Evolutionary conservation across 2,329 filamentous ascomycete species (phyloP).

Genomic region (Hymenoscyphus repandus): DNA sequence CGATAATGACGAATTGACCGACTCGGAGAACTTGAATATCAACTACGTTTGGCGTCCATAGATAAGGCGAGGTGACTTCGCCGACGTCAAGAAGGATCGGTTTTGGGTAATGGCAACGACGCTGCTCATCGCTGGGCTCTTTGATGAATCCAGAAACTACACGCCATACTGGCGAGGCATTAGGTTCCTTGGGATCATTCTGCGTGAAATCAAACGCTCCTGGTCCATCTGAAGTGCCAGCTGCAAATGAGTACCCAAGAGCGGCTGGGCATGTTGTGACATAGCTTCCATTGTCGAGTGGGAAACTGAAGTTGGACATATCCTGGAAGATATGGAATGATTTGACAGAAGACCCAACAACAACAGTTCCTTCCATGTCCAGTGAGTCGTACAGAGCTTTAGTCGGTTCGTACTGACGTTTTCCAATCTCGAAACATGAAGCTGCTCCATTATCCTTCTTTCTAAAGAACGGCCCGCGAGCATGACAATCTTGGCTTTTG

Average conservation of each 20-base stretch:
- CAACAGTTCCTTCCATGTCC: slow-evolving; percentile 35
- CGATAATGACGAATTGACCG: slow-evolving; percentile 77
- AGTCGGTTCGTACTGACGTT: slow-evolving; percentile 63
- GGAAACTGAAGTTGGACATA: slow-evolving; percentile 70
- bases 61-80: slow-evolving; percentile 70
- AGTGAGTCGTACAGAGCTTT: slow-evolving; percentile 54
- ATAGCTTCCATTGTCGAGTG: slow-evolving; percentile 63
- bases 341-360: slow-evolving; percentile 63
- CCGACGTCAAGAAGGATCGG: slow-evolving; percentile 86
- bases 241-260: slow-evolving; percentile 87
- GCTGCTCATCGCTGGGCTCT: slow-evolving; percentile 63
- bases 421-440: slow-evolving; percentile 72
- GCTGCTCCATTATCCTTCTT: slow-evolving; percentile 65
- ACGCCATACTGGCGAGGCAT: slow-evolving; percentile 64
- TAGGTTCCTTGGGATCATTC: slow-evolving; percentile 68
- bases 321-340: slow-evolving; percentile 83
- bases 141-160: slow-evolving; percentile 70
- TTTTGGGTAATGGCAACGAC: slow-evolving; percentile 73
- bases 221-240: slow-evolving; percentile 86
- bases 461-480: slow-evolving; percentile 64
- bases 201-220: slow-evolving; percentile 93
- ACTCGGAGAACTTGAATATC: slow-evolving; percentile 82
- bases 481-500: slow-evolving; percentile 66
- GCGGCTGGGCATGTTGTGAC: slow-evolving; percentile 80
- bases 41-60: slow-evolving; percentile 87